A percentile compares a stretch with the other conserved stretches of the same genome.
Evolutionary conservation across 2,329 filamentous ascomycete species (phyloP).

Genomic region (Colletotrichum lini): DNA sequence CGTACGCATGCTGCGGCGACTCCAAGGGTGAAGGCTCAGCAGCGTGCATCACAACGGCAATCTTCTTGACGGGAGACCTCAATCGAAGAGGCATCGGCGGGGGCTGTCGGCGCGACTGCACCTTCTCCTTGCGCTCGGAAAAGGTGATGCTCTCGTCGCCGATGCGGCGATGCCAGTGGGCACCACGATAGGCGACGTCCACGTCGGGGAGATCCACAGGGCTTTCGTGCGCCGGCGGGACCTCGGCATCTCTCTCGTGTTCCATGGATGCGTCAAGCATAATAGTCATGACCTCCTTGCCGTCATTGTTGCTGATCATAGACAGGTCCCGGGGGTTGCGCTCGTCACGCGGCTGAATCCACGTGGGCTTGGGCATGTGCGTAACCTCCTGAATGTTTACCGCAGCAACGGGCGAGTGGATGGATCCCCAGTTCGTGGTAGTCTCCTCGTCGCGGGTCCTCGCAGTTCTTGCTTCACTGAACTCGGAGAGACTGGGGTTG

Average conservation of each 20-base stretch:
- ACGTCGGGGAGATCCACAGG: constrained; percentile 46
- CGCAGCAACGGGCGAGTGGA: constrained; percentile 64
- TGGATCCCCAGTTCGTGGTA: constrained; percentile 63
- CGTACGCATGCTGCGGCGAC: constrained; percentile 64
- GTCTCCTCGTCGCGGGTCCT: constrained; percentile 58
- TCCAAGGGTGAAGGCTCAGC: constrained; percentile 68
- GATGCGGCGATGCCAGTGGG: constrained; percentile 68
- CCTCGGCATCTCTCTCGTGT: constrained; percentile 42
- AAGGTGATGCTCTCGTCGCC: constrained; percentile 73
- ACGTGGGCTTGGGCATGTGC: constrained; percentile 58
- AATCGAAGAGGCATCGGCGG: constrained; percentile 71
- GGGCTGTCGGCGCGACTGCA: constrained; percentile 65
- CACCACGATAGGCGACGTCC: constrained; percentile 12
- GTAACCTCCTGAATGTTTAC: constrained; percentile 60
- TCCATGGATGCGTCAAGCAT: constrained; percentile 57
- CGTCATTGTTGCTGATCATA: constrained; percentile 45
- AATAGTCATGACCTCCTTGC: constrained; percentile 58
- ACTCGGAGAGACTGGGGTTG: constrained; percentile 52
- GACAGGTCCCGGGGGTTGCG: constrained; percentile 31
- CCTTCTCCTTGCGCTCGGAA: constrained; percentile 64
- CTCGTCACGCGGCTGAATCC: constrained; percentile 52
- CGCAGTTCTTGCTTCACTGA: constrained; percentile 51
- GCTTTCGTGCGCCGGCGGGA: constrained; percentile 47
- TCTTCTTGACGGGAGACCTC: constrained; percentile 56
- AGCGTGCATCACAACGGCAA: constrained; percentile 60